Evolutionary conservation across 352 stramenopile genomes (phyloP).

Genomic region (Phytophthora tubulina): DNA sequence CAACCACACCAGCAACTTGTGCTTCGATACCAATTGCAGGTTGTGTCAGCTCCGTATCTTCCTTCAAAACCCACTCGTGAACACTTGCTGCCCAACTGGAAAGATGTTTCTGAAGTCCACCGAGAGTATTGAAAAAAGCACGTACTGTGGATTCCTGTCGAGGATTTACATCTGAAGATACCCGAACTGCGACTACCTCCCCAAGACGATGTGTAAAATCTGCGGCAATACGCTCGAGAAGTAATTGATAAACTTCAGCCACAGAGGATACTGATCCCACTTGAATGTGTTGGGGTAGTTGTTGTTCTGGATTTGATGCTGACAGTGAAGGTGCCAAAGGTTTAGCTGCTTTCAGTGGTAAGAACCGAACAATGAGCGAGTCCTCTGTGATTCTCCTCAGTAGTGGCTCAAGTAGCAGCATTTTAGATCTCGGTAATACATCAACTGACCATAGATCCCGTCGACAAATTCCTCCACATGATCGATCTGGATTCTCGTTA

Average conservation of each 20-base stretch:
- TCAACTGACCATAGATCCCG: slow-evolving; percentile 36
- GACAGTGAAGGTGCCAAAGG: no score
- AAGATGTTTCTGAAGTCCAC: slow-evolving; percentile 77
- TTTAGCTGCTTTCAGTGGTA: slow-evolving; percentile 14
- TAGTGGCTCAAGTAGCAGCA: slow-evolving; percentile 61
- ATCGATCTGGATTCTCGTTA: slow-evolving; percentile 8
- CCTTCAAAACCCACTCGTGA: slow-evolving; percentile 28
- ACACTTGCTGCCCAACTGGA: slow-evolving; percentile 60
- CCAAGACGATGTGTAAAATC: slow-evolving; percentile 33
- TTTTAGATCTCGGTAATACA: slow-evolving; percentile 37
- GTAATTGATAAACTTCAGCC: slow-evolving; percentile 33
- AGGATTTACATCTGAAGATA: not conserved
- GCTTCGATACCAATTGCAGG: slow-evolving; percentile 14
- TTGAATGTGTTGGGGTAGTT: no score
- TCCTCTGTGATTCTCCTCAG: slow-evolving; percentile 80
- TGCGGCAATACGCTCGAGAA: slow-evolving; percentile 26
- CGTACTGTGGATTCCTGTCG: slow-evolving; percentile 5
- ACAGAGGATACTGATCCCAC: slow-evolving; percentile 5
- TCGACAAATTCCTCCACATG: slow-evolving; percentile 30
- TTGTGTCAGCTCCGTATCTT: not conserved
- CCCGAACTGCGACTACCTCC: slow-evolving; percentile 6
- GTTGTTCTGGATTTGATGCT: no score
- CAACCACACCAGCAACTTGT: slow-evolving; percentile 38
- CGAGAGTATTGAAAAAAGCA: slow-evolving; percentile 36
- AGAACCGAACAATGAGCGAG: slow-evolving; percentile 41